Base-by-base conservation (phyloP, 2,329 filamentous ascomycete genomes). In the Seiridium unicorne region DNA sequence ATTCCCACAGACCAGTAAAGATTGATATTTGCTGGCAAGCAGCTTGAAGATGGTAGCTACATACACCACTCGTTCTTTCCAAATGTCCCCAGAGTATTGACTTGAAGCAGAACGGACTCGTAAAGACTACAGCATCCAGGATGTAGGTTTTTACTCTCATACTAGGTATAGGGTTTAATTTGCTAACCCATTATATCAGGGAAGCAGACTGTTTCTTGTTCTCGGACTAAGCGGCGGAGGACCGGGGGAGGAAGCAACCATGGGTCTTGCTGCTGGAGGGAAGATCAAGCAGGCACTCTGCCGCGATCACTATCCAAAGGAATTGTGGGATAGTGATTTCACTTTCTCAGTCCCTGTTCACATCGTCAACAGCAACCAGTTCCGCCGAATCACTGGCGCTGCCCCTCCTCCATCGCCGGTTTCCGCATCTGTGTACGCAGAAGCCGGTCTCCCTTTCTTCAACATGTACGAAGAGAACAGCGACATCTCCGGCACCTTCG, bases 331-430 rank as follows among this genome's bases (percentile, higher is more conserved):
- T 5, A 46, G 34, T 3, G 53, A 58, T n/a, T 47, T 48, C 8
- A 68, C 64, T 1, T 61, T 66, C 6, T 58, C 61, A 1, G 61
- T 69, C 7, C 54, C 63, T 0, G 71, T 77, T 1, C 75, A 78
- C 53, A 73, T 79, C 9, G 67, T 79, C 46, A 76, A 78, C 66
- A 71, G 69, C 1, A 54, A 54, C 0, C 46, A 56, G 11, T 80
- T 78, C 64, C 56, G 65, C 1, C 31, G 60, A 1, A 64, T 78
- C 46, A 80, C 76, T 3, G 76, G 77, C 2, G 44, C 58, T 0
- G n/a, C 60, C 0, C 70, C 74, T 1, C 77, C 75, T 5, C 51
- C 61, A 0, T 70, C 68, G 3, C 77, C 77, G 0, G 65, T 81
- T 56, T 64, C 13, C 3, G 53, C 53, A 3, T 18, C 40, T 11